Evolutionary conservation across 192 early-diverging fungal genomes (phyloP).

Genomic region (Neocallimastix lanati): DNA sequence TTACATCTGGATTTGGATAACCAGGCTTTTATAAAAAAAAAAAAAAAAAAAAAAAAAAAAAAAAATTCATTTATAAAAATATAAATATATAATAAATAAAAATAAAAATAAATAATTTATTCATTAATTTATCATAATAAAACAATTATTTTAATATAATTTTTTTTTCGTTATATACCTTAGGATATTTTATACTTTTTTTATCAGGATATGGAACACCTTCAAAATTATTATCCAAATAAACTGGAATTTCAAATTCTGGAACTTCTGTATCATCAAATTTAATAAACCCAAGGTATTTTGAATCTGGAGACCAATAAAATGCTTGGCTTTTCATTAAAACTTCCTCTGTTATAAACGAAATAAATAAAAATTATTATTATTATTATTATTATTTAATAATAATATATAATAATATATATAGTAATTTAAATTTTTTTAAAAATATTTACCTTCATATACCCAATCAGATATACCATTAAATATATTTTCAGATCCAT

Average conservation of each 20-base stretch:
- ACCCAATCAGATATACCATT: slow-evolving; percentile 98
- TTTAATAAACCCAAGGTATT: slow-evolving; percentile 58
- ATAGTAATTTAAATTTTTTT: too few relatives aligned
- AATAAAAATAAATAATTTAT: too few relatives aligned
- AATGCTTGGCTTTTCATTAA: slow-evolving; percentile 39
- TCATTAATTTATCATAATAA: too few relatives aligned
- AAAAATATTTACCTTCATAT: slow-evolving; percentile 71
- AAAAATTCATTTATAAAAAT: neutral
- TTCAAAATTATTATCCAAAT: slow-evolving; percentile 35
- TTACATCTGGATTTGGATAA: slow-evolving; percentile 59
- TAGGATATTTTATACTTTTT: slow-evolving; percentile 72
- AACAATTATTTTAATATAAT: too few relatives aligned
- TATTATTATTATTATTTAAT: too few relatives aligned
- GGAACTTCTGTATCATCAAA: slow-evolving; percentile 73
- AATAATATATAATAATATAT: too few relatives aligned
- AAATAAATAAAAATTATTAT: neutral
- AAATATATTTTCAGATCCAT: slow-evolving; percentile 61
- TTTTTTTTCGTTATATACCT: slow-evolving; percentile 6
- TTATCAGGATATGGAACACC: slow-evolving; percentile 45
- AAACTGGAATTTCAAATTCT: slow-evolving; percentile 53
- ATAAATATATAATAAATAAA: neutral
- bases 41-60: too few relatives aligned
- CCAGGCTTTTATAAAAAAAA: slow-evolving; percentile 29
- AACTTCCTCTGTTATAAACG: slow-evolving; percentile 54
- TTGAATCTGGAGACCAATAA: slow-evolving; percentile 78